Evolutionary conservation across 2,329 filamentous ascomycete species (phyloP).

Genomic region (Anthostomella pinea): DNA sequence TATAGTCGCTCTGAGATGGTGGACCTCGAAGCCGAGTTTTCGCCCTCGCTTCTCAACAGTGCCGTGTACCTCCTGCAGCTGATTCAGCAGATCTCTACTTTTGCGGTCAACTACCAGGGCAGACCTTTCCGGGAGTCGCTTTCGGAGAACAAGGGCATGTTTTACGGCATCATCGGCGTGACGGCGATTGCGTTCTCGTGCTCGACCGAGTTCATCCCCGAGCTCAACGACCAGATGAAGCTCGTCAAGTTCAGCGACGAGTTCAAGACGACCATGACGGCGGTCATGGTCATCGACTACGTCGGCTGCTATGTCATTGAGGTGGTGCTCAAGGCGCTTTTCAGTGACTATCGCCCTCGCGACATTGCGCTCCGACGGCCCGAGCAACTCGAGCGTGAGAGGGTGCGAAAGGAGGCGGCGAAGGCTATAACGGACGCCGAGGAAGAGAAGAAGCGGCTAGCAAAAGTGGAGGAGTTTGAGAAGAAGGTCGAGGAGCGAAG

Average conservation of each 20-base stretch:
- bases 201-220: slow-evolving; percentile 91
- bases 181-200: slow-evolving; percentile 89
- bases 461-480: slow-evolving; percentile 60
- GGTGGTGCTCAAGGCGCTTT: slow-evolving; percentile 76
- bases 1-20: slow-evolving; percentile 55
- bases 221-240: slow-evolving; percentile 89
- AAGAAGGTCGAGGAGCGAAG: slow-evolving; percentile 51
- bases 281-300: slow-evolving; percentile 85
- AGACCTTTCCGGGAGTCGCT: slow-evolving; percentile 96
- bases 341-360: slow-evolving; percentile 89
- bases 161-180: slow-evolving; percentile 89
- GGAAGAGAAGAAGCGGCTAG: slow-evolving; percentile 50
- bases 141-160: slow-evolving; percentile 96
- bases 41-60: slow-evolving; percentile 90
- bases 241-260: slow-evolving; percentile 85
- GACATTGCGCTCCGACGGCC: slow-evolving; percentile 85
- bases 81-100: slow-evolving; percentile 98
- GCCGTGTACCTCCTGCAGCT: slow-evolving; percentile 96
- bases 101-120: slow-evolving; percentile 99
- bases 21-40: slow-evolving; percentile 92
- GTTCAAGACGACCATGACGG: slow-evolving; percentile 85
- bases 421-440: slow-evolving; percentile 46
- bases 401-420: slow-evolving; percentile 62
- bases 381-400: slow-evolving; percentile 81
- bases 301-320: slow-evolving; percentile 84